These are phyloP conservation scores for Paramyrothecium sp. DNA, from an alignment of 2,329 filamentous ascomycete species.

Conservation along the genomic window DNA sequence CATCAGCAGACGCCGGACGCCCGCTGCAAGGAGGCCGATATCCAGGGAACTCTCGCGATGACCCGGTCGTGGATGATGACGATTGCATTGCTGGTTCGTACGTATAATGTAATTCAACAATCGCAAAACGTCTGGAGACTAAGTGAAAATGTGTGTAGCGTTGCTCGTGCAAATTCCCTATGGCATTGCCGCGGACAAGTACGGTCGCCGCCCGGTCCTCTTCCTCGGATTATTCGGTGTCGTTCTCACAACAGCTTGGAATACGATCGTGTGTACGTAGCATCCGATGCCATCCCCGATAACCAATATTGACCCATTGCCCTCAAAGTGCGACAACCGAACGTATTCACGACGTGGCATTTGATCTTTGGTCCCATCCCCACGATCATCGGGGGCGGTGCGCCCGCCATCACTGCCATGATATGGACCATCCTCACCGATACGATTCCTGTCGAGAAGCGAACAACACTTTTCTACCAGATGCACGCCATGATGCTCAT, in stretches of 20 bases:
- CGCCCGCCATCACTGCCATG: slow-evolving; percentile 38
- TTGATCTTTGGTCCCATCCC: slow-evolving; percentile 31
- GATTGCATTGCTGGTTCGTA: slow-evolving; percentile 39
- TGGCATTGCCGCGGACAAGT: slow-evolving; percentile 45
- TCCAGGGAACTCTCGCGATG: slow-evolving; percentile 52
- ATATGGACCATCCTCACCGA: slow-evolving; percentile 44
- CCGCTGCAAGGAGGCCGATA: slow-evolving; percentile 45
- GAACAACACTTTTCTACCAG: slow-evolving; percentile 40
- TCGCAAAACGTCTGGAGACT: background rate
- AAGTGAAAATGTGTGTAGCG: slow-evolving; percentile 17
- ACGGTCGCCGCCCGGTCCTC: slow-evolving; percentile 41
- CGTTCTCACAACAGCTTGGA: slow-evolving; percentile 8
- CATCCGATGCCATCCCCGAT: slow-evolving; percentile 8
- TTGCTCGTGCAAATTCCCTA: slow-evolving; percentile 44
- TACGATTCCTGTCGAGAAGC: slow-evolving; percentile 32
- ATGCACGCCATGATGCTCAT: slow-evolving; percentile 33
- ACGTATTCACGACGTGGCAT: slow-evolving; percentile 37
- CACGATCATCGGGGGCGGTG: slow-evolving; percentile 40
- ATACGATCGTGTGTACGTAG: background rate
- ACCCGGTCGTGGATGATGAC: slow-evolving; percentile 46
- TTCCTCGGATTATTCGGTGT: slow-evolving; percentile 31
- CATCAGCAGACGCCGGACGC: slow-evolving; percentile 30
- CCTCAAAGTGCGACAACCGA: slow-evolving; percentile 34
- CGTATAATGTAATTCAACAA: slow-evolving; percentile 6
- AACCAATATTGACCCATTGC: background rate